Evolutionary conservation across 108 stramenopile species (phyloP), one percentile per base, ranked within the genome.

Genomic region (Skeletonema potamos): DNA sequence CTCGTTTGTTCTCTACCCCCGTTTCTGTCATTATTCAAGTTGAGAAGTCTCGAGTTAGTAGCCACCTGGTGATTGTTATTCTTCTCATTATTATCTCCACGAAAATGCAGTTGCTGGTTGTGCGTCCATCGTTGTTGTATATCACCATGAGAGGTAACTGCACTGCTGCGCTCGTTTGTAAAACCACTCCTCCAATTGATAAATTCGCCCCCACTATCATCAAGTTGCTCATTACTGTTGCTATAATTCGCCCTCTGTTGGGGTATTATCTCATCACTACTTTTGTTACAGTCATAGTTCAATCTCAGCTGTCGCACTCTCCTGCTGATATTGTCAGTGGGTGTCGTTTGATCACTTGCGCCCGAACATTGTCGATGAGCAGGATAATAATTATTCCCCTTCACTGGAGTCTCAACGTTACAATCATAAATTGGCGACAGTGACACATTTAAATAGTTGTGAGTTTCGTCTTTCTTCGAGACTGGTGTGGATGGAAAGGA

Each of bases 401-500:
- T 20, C 0, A 51, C 7, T 51, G 48, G 48, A 51, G 48, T 51
- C 20, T 24, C 48, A 24, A 8, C 48, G 1, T 41, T 15, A 41
- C 39, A 41, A 51, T 51, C 48, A n/a, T 51, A 51, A 24, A 51
- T 51, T 51, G 48, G 48, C 0, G 48, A 51, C 8, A 51, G 8
- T 4, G 48, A 51, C 48, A 51, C 48, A 22, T 51, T 51, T 51
- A 51, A 51, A 51, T 51, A 51, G 22, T 51, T 51, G 48, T 51
- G 48, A 2, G 48, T 0, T 37, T 62, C 61, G 22, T 33, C 15
- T 7, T 62, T 62, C 13, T 26, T 33, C 6, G 24, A 33, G 20
- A 33, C 39, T 30, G 61, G 61, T 33, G 33, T 62, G 15, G 61
- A 62, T 37, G 32, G 61, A 37, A n/a, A n/a, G 48, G 48, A 22